Conservation (phyloP, 257 asterid species). For the Eucommia ulmoides region DNA sequence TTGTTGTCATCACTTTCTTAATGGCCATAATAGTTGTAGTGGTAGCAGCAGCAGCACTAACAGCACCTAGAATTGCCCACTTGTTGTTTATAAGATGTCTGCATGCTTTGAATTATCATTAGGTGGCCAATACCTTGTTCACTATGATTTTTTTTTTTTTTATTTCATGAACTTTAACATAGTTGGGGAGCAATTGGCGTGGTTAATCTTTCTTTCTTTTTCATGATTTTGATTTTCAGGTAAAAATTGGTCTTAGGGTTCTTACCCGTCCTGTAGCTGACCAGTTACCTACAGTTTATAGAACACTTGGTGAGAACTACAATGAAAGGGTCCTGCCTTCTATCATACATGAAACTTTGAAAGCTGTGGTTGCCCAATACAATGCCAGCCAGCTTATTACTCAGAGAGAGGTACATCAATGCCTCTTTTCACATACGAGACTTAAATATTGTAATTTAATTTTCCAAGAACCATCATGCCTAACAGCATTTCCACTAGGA, state of each 20-base stretch:
- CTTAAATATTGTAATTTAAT: neutral
- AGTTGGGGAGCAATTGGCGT: neutral
- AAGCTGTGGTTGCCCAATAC: constrained; percentile 87
- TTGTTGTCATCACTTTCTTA: too few relatives aligned
- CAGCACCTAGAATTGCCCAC: neutral
- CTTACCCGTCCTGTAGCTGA: constrained; percentile 85
- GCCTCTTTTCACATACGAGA: neutral
- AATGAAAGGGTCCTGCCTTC: constrained; percentile 87
- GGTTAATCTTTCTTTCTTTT: neutral
- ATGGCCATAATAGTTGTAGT: too few relatives aligned
- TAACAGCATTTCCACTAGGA: neutral
- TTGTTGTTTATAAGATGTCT: neutral
- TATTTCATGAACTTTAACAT: neutral
- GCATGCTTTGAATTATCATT: neutral
- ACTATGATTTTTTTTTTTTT: neutral
- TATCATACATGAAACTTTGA: constrained; percentile 79
- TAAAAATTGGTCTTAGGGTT: constrained; percentile 84
- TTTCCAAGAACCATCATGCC: neutral
- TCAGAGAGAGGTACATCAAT: constrained; percentile 67
- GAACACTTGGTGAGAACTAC: constrained; percentile 81
- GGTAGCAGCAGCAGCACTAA: neutral
- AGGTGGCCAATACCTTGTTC: neutral
- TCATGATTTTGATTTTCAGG: constrained; percentile 29
- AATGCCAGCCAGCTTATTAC: constrained; percentile 95
- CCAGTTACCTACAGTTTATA: constrained; percentile 68